These are phyloP conservation scores for Aspergillus intermedius DNA, from an alignment of 2,329 filamentous ascomycete genomes.

Conservation along the genomic window DNA sequence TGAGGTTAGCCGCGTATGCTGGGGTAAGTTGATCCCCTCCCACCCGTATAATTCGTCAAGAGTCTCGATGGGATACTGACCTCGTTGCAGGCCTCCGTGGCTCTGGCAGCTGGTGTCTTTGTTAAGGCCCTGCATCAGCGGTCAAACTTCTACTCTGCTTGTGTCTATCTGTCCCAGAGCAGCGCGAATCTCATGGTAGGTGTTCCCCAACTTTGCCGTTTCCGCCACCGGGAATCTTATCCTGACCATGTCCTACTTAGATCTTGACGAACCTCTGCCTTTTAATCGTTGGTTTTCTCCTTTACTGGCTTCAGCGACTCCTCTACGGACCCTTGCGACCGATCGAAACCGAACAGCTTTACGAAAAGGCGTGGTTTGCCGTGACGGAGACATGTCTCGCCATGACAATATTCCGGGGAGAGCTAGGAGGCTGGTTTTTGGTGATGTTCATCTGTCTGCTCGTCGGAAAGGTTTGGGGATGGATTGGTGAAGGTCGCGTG, in stretches of 20 bases:
- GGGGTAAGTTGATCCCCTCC: slow-evolving; percentile 37
- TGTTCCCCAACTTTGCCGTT: slow-evolving; percentile 10
- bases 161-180: slow-evolving; percentile 93
- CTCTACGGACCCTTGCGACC: slow-evolving; percentile 86
- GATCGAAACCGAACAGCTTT: slow-evolving; percentile 93
- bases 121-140: slow-evolving; percentile 89
- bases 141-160: slow-evolving; percentile 96
- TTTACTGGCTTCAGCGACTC: slow-evolving; percentile 81
- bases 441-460: slow-evolving; percentile 93
- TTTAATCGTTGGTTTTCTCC: slow-evolving; percentile 68
- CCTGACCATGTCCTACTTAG: slow-evolving; percentile 38
- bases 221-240: slow-evolving; percentile 2
- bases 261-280: slow-evolving; percentile 88
- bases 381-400: slow-evolving; percentile 94
- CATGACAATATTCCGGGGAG: slow-evolving; percentile 96
- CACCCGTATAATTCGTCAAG: background rate
- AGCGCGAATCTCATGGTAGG: slow-evolving; percentile 87
- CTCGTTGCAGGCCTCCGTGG: slow-evolving; percentile 63
- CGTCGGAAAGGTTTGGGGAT: slow-evolving; percentile 95
- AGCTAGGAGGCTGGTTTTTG: slow-evolving; percentile 89
- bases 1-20: slow-evolving; percentile 47
- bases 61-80: slow-evolving; percentile 5
- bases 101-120: slow-evolving; percentile 75
- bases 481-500: slow-evolving; percentile 92
- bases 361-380: slow-evolving; percentile 96